A percentile compares a stretch with the other conserved stretches of the same genome.
Conservation (phyloP, 441 rosid genomes). For the Euphorbia neoarborescens region DNA sequence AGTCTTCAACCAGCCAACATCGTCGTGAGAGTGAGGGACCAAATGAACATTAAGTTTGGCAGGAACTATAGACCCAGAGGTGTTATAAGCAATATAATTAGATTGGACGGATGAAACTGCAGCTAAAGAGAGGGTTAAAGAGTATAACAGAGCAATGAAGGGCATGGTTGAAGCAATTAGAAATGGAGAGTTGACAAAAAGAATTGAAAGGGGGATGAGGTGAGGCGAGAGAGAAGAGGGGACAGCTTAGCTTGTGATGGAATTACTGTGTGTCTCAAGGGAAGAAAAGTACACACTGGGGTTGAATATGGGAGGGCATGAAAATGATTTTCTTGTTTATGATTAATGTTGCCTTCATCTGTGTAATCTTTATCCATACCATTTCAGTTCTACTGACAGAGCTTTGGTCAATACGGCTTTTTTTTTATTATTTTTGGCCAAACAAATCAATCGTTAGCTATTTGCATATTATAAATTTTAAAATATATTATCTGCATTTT, state of each 20-base stretch:
- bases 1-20: conserved; percentile 95
- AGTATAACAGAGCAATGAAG: not conserved
- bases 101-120: conserved; percentile 40
- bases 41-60: conserved; percentile 81
- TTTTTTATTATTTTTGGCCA: too few species aligned
- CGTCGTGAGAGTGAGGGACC: conserved; percentile 88
- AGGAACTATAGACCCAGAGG: conserved; percentile 54
- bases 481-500: too few species aligned
- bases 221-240: not conserved
- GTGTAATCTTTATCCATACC: too few species aligned
- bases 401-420: too few species aligned
- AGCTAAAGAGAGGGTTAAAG: conserved; percentile 16
- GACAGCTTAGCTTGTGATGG: not conserved
- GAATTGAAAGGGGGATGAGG: not conserved
- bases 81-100: conserved; percentile 61
- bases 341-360: too few species aligned
- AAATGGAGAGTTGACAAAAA: not conserved
- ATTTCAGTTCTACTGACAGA: too few species aligned
- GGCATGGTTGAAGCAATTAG: not conserved
- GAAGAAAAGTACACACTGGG: not conserved
- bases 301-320: too few species aligned
- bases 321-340: too few species aligned
- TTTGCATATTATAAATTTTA: too few species aligned
- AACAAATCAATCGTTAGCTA: too few species aligned
- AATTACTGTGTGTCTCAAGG: not conserved